A percentile compares a stretch with the other conserved stretches of the same genome.
Evolutionary conservation across 2,329 filamentous ascomycete species (phyloP).

Genomic region (Ophiognomonia clavigignenti-juglandacearum): DNA sequence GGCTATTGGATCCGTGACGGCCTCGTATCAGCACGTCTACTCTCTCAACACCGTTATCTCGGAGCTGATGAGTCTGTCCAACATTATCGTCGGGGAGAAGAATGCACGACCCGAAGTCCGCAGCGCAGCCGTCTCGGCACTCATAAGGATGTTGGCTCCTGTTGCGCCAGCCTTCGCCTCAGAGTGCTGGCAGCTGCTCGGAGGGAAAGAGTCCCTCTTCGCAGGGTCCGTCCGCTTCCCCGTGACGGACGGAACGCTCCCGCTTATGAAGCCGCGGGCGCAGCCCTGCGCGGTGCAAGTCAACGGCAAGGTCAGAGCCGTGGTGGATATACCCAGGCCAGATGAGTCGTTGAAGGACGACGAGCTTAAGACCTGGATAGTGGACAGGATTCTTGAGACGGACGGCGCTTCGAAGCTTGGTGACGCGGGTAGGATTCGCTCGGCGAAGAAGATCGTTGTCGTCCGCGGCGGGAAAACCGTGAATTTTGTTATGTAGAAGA

Average conservation of each 20-base stretch:
- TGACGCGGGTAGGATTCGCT: conserved; percentile 39
- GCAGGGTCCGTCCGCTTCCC: conserved; percentile 55
- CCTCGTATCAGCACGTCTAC: conserved; percentile 66
- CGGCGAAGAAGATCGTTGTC: conserved; percentile 61
- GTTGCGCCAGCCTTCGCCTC: conserved; percentile 77
- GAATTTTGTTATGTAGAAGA: conserved; percentile 61
- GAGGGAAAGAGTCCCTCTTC: conserved; percentile 32
- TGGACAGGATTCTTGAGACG: conserved; percentile 55
- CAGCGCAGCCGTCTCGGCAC: conserved; percentile 44
- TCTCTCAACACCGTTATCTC: conserved; percentile 80
- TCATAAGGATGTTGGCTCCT: conserved; percentile 72
- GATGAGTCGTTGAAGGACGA: conserved; percentile 32
- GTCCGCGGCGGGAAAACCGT: conserved; percentile 63
- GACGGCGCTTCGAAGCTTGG: conserved; percentile 55
- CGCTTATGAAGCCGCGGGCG: conserved; percentile 44
- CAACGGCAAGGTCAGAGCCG: conserved; percentile 72
- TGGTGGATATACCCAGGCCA: conserved; percentile 56
- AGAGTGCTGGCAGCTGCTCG: conserved; percentile 68
- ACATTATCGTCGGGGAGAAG: conserved; percentile 50
- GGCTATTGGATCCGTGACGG: conserved; percentile 62
- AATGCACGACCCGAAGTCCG: conserved; percentile 39
- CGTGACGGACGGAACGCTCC: conserved; percentile 42
- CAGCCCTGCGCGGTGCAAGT: conserved; percentile 66
- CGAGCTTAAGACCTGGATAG: conserved; percentile 54
- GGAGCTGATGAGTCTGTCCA: conserved; percentile 77